phyloP scores from a whole-genome alignment of 2,329 filamentous ascomycete genomes.

The Cryoendolithus antarcticus region DNA sequence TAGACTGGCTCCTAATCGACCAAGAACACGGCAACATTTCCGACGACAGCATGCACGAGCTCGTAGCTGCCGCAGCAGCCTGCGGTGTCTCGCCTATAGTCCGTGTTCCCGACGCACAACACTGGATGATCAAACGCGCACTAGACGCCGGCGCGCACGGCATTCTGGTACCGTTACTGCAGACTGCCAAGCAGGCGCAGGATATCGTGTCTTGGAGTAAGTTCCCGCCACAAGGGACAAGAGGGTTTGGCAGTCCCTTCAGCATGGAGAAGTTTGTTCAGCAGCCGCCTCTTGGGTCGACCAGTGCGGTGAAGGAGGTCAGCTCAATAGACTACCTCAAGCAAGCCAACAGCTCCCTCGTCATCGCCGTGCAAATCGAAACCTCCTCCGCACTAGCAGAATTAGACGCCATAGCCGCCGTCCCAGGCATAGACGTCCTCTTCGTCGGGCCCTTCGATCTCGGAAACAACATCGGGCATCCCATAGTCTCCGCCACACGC shows the following conservation, averaged over 20 bases:
- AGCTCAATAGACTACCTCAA: constrained; percentile 35
- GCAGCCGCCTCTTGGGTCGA: constrained; percentile 1
- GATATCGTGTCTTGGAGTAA: constrained; percentile 41
- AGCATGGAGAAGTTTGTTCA: constrained; percentile 25
- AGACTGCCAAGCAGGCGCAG: constrained; percentile 37
- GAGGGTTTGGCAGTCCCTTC: constrained; percentile 46
- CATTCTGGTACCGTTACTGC: constrained; percentile 36
- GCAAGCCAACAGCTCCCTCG: constrained; percentile 41
- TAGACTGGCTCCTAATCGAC: constrained; percentile 34
- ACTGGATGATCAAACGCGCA: constrained; percentile 51
- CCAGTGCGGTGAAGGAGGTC: constrained; percentile 14
- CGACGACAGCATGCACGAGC: constrained; percentile 43
- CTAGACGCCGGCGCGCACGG: constrained; percentile 49
- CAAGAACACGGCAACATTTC: constrained; percentile 45
- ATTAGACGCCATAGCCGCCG: constrained; percentile 38
- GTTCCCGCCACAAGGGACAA: constrained; percentile 42
- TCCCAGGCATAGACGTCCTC: constrained; percentile 41
- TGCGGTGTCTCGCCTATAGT: constrained; percentile 33
- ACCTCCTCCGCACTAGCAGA: constrained; percentile 28
- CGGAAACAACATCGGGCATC: constrained; percentile 45
- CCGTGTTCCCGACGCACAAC: constrained; percentile 42
- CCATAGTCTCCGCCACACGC: constrained; percentile 35
- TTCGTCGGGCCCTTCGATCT: constrained; percentile 45
- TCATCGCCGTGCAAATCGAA: constrained; percentile 39
- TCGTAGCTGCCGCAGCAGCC: constrained; percentile 36